These are phyloP conservation scores for Wickerhamomyces xylosicus DNA, from an alignment of 805 yeast species.

Conservation along the genomic window DNA sequence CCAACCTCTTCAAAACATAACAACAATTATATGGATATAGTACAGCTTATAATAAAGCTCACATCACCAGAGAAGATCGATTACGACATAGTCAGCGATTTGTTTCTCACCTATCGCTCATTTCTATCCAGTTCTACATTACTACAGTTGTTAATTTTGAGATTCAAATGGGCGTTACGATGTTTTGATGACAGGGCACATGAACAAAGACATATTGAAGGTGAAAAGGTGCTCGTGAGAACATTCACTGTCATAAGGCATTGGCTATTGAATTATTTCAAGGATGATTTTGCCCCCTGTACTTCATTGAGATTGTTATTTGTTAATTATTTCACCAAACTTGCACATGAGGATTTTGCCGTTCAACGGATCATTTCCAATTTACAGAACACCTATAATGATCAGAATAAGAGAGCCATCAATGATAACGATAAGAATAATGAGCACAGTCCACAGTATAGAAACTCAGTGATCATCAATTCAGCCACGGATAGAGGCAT, in stretches of 20 bases:
- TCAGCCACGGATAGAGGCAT: conserved; percentile 14
- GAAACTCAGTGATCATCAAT: conserved; percentile 31
- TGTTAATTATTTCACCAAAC: conserved; percentile 24
- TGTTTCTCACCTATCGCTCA: conserved; percentile 73
- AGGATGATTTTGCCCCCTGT: conserved; percentile 66
- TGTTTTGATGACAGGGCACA: conserved; percentile 17
- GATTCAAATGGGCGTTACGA: conserved; percentile 66
- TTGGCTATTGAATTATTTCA: conserved; percentile 82
- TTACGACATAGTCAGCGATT: conserved; percentile 73
- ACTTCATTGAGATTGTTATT: conserved; percentile 35
- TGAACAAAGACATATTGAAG: conserved; percentile 30
- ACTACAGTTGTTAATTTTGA: conserved; percentile 46
- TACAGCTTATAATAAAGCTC: conserved; percentile 10
- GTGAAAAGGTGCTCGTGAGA: conserved; percentile 62
- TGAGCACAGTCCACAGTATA: conserved; percentile 20
- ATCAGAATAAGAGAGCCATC: conserved; percentile 20
- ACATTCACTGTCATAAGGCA: conserved; percentile 83
- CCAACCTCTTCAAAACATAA: too few species aligned
- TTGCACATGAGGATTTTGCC: conserved; percentile 14
- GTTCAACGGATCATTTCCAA: conserved; percentile 30
- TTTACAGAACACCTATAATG: conserved; percentile 29
- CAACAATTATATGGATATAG: conserved; percentile 9
- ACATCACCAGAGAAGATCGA: conserved; percentile 33
- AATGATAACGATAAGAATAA: conserved; percentile 28
- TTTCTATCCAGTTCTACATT: conserved; percentile 52